A percentile compares a stretch with the other conserved stretches of the same genome.
These are phyloP conservation scores for Strobilomyces confusus DNA, from an alignment of 768 basidiomycete species.

Conservation along the genomic window DNA sequence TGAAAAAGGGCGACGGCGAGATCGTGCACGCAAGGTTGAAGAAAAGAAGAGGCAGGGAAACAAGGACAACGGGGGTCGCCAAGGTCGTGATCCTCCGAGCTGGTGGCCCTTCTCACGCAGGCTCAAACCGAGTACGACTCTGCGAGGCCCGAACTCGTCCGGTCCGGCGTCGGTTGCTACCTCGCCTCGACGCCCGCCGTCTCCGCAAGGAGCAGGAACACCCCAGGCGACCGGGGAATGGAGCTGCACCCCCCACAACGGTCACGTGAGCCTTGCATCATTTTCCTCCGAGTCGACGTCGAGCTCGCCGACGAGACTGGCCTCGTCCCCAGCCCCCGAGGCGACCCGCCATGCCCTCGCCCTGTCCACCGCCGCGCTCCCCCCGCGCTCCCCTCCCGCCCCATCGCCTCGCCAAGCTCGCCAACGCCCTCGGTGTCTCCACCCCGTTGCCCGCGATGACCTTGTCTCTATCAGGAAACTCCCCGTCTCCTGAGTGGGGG, in stretches of 20 bases:
- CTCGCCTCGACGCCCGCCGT: constrained; percentile 7
- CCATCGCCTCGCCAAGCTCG: constrained; percentile 74
- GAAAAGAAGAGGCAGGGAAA: constrained; percentile 33
- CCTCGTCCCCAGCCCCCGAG: no score
- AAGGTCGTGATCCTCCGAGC: constrained; percentile 29
- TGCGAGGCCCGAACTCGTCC: neutral
- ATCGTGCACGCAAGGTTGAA: constrained; percentile 35
- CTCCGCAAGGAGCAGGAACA: neutral
- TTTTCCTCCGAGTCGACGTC: constrained; percentile 11
- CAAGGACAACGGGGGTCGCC: constrained; percentile 25
- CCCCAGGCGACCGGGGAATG: neutral
- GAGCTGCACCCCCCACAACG: neutral
- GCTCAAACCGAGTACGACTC: no score
- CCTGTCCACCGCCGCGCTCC: constrained; percentile 5
- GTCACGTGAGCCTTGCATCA: constrained; percentile 20
- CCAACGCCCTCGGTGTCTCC: constrained; percentile 80
- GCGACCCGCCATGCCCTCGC: constrained; percentile 14
- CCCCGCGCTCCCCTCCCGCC: constrained; percentile 70
- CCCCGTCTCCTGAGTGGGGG: no score
- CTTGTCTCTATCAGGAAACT: constrained; percentile 13
- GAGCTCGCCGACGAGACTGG: constrained; percentile 4
- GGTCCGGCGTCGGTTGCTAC: constrained; percentile 12
- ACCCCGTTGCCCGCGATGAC: constrained; percentile 60
- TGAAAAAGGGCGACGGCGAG: constrained; percentile 30
- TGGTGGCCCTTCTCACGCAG: constrained; percentile 22